Percentiles rank a stretch among this genome's conserved stretches.
Evolutionary conservation across 495 filamentous ascomycete genomes (phyloP).

Genomic region (Annulohypoxylon moriforme): DNA sequence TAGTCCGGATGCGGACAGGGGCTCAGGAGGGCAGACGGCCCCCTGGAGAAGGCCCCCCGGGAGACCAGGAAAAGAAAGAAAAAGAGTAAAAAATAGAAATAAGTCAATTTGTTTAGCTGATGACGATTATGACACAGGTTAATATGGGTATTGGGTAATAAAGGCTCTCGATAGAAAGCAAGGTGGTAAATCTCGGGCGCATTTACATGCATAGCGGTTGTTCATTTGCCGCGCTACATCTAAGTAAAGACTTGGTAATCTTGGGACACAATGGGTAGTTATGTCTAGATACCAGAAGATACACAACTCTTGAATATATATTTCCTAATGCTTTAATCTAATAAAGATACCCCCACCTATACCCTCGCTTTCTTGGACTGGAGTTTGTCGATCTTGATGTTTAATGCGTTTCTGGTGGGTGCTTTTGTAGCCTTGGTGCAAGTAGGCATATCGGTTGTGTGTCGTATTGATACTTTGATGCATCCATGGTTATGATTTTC

Average conservation of each 20-base stretch:
- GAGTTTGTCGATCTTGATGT: too few relatives aligned
- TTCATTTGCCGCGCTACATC: not conserved
- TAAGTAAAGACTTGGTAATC: slow-evolving; percentile 1
- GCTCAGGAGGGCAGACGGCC: not conserved
- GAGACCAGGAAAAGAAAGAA: slow-evolving; percentile 4
- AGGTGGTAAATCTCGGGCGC: not conserved
- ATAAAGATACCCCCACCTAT: not conserved
- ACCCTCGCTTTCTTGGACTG: too few relatives aligned
- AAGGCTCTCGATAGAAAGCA: not conserved
- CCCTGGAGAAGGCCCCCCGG: not conserved
- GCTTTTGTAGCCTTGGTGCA: too few relatives aligned
- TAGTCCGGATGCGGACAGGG: slow-evolving; percentile 47
- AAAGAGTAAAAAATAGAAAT: not conserved
- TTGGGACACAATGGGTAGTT: not conserved
- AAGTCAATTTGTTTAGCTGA: not conserved
- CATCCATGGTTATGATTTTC: too few relatives aligned
- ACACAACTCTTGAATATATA: slow-evolving; percentile 16
- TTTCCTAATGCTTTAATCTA: not conserved
- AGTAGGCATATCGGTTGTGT: too few relatives aligned
- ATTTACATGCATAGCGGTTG: slow-evolving; percentile 10
- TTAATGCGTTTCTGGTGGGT: too few relatives aligned
- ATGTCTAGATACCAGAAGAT: slow-evolving; percentile 12
- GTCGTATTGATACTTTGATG: too few relatives aligned
- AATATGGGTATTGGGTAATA: not conserved
- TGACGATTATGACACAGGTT: not conserved